Conservation (phyloP, 2,329 filamentous ascomycete species). For the Trichoderma guizhouense region DNA sequence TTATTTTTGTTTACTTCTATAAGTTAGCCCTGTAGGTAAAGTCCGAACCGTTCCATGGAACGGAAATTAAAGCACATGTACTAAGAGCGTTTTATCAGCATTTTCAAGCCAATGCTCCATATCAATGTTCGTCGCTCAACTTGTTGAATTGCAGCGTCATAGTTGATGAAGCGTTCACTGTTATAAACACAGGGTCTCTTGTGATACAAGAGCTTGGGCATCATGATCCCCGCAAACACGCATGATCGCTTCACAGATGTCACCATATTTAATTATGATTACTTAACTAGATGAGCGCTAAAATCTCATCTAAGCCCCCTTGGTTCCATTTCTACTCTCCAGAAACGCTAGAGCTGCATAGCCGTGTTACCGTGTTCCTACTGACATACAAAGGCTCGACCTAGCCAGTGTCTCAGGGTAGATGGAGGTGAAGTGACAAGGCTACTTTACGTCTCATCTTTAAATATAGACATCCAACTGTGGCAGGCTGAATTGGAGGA, state of each 20-base stretch:
- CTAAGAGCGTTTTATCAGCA: neutral
- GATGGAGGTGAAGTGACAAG: neutral
- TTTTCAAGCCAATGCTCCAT: neutral
- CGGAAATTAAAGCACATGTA: neutral
- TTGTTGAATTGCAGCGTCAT: neutral
- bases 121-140: neutral
- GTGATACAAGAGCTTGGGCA: neutral
- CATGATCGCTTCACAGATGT: neutral
- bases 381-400: neutral
- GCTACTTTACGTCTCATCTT: neutral
- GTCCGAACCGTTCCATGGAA: neutral
- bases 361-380: neutral
- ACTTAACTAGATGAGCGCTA: neutral
- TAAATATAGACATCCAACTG: neutral
- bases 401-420: neutral
- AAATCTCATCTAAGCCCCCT: conserved; percentile 1
- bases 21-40: neutral
- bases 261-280: neutral
- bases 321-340: neutral
- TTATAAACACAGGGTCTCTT: neutral
- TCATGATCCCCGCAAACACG: neutral
- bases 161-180: too few species aligned
- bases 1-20: neutral
- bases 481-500: too few species aligned
- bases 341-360: neutral